Evolutionary conservation across 257 asterid species (phyloP).

Genomic region (Euphrasia confusa): DNA sequence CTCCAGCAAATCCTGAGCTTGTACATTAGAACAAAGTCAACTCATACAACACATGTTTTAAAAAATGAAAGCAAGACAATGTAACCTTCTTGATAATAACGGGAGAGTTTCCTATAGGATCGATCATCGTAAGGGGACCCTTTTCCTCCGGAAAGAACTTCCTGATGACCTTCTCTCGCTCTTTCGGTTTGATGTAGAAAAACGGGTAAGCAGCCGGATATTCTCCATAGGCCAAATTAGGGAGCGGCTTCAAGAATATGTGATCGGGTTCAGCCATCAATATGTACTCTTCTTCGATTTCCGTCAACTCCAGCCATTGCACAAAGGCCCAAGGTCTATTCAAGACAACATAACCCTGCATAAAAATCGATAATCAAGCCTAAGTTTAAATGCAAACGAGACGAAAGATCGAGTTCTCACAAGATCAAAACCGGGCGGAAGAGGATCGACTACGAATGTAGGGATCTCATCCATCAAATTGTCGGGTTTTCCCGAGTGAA

Average conservation of each 20-base stretch:
- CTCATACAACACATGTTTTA: not conserved
- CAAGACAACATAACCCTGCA: conserved; percentile 59
- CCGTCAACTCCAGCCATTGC: conserved; percentile 56
- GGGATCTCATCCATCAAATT: conserved; percentile 64
- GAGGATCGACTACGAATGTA: conserved; percentile 57
- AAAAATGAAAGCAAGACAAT: not conserved
- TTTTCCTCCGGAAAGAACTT: conserved; percentile 46
- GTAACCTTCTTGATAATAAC: conserved; percentile 48
- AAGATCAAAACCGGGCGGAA: conserved; percentile 48
- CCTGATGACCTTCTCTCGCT: conserved; percentile 36
- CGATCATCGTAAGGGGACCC: conserved; percentile 50
- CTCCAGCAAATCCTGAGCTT: conserved; percentile 45
- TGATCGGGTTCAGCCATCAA: conserved; percentile 71
- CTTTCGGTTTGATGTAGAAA: conserved; percentile 44
- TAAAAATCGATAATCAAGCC: not conserved
- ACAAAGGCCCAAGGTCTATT: conserved; percentile 75
- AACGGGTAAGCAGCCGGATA: conserved; percentile 50
- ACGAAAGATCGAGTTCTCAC: conserved; percentile 23
- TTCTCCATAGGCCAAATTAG: conserved; percentile 37
- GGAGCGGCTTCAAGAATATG: conserved; percentile 46
- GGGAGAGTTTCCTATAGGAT: conserved; percentile 64
- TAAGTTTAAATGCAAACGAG: too few species aligned
- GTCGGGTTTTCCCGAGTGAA: conserved; percentile 54
- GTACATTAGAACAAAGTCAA: not conserved
- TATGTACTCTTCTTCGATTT: conserved; percentile 63